Evolutionary conservation across 345 rosid genomes (phyloP).

Genomic region (Citrus sinensis): DNA sequence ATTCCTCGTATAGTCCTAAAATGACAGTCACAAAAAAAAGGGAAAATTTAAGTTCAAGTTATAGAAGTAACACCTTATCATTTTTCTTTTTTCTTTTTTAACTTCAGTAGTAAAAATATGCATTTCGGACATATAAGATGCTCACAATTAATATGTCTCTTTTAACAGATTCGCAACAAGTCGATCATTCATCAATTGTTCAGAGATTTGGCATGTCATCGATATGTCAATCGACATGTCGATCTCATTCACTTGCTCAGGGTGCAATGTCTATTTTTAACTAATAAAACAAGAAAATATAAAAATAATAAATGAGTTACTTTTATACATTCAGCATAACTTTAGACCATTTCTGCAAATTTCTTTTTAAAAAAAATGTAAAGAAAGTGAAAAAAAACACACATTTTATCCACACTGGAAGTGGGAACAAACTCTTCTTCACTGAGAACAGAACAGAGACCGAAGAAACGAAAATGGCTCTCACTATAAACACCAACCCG

Average conservation of each 20-base stretch:
- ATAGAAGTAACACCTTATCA: background rate
- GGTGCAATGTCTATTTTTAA: no score
- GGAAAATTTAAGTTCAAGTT: background rate
- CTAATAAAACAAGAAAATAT: no score
- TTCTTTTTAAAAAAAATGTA: background rate
- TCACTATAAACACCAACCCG: background rate
- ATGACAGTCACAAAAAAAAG: background rate
- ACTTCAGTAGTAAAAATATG: no score
- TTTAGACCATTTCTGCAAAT: background rate
- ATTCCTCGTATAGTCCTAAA: background rate
- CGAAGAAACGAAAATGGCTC: constrained; percentile 17
- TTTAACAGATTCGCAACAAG: no score
- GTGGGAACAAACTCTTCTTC: background rate
- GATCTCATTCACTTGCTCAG: no score
- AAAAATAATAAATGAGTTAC: background rate
- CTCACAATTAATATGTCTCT: no score
- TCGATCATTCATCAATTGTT: no score
- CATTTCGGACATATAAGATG: no score
- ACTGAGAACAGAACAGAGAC: background rate
- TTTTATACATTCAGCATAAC: background rate
- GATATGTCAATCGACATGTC: no score
- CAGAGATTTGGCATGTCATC: no score
- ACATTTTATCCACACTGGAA: background rate
- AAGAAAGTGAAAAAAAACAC: background rate
- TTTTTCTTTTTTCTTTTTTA: no score